These are phyloP conservation scores for Rauvolfia tetraphylla DNA, from an alignment of 257 asterid species.

Conservation along the genomic window DNA sequence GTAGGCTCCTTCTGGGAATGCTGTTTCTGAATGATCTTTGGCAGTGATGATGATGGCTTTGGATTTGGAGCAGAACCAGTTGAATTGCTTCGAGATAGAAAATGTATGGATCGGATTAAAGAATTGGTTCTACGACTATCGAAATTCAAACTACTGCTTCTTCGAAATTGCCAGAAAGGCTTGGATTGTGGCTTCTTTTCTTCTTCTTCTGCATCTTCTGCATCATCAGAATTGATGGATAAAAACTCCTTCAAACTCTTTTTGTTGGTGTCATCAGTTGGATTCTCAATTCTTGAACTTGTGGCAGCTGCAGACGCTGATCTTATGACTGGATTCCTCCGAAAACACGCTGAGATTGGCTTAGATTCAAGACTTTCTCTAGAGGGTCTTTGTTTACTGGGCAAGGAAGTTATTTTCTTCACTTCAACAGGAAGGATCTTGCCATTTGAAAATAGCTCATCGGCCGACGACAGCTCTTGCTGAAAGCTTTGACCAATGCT, in stretches of 20 bases:
- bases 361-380: conserved; percentile 16
- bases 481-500: conserved; percentile 29
- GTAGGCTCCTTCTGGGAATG: conserved; percentile 36
- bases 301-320: neutral
- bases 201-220: conserved; percentile 20
- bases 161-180: conserved; percentile 72
- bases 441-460: conserved; percentile 79
- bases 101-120: conserved; percentile 52
- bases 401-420: conserved; percentile 25
- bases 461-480: conserved; percentile 58
- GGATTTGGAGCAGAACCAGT: conserved; percentile 76
- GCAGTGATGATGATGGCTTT: conserved; percentile 26
- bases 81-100: conserved; percentile 67
- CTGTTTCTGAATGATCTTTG: conserved; percentile 45
- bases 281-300: neutral
- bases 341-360: conserved; percentile 11
- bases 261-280: conserved; percentile 30
- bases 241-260: conserved; percentile 61
- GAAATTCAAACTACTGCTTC: conserved; percentile 65
- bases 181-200: conserved; percentile 24
- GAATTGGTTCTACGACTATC: conserved; percentile 34
- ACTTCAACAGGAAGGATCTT: conserved; percentile 64
- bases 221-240: conserved; percentile 36
- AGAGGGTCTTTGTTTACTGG: neutral
- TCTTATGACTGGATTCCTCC: neutral